Base-by-base conservation (phyloP, 495 filamentous ascomycete genomes). In the Aspergillus nidulans region DNA sequence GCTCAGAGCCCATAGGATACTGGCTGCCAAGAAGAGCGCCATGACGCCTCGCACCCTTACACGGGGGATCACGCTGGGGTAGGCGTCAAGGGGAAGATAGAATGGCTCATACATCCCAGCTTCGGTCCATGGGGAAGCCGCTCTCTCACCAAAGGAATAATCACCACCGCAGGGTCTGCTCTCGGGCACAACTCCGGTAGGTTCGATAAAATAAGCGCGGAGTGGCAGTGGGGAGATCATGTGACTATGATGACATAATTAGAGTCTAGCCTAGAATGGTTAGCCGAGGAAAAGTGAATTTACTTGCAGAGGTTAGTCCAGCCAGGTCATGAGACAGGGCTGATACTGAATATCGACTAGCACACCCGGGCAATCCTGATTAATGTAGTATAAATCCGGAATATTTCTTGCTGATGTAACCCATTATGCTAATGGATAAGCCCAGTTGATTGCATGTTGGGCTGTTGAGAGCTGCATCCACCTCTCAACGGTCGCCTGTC, bases 51-150 rank as follows among this genome's bases (percentile, higher is more conserved):
- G 68, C 32, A 76, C 75, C 69, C 74, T 71, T 43, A 77, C 73
- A 61, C 72, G 75, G 41, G 75, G 75, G 40, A 77, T 66, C 59
- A 73, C 71, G 59, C 64, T 70, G 56, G 71, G 74, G 67, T 77
- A 78, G 62, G 69, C 70, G 65, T 77, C 74, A 62, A 77, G 76
- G 39, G 74, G 64, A 54, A 74, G 59, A 62, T 71, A 71, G 43
- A 78, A 63, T 59, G 72, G 72, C 70, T 78, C 73, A 70, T 75
- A 75, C 72, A 77, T 76, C 65, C 75, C 74, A 70, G 67, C 69
- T 68, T 73, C 66, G 49, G 55, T 63, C 70, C 71, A 76, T 72
- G 55, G 66, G 52, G 49, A 44, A 38, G 53, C 46, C 52, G 30
- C 43, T 47, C 26, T 43, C 44, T 4, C 38, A 30, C 19, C 4